Evolutionary conservation across 768 basidiomycete genomes (phyloP).

Genomic region (Piloderma croceum): DNA sequence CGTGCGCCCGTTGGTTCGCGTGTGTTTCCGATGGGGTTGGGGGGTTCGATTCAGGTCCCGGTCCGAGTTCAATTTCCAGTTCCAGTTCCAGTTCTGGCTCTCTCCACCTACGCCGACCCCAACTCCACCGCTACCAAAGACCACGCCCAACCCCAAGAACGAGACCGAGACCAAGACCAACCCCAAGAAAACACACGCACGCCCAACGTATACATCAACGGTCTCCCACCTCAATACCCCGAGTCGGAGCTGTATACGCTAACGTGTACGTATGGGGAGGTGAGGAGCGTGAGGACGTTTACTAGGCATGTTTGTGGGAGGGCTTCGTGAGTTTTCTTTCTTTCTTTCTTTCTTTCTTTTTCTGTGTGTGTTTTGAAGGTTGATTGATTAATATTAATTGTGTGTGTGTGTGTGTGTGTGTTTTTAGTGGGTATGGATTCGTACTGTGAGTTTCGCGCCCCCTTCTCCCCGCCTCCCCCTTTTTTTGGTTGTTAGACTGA

Average conservation of each 20-base stretch:
- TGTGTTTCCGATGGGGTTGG: too few species aligned
- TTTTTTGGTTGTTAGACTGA: neutral
- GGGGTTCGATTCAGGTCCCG: too few species aligned
- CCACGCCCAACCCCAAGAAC: too few species aligned
- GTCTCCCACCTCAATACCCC: conserved; percentile 75
- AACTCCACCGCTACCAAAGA: too few species aligned
- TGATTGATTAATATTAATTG: conserved; percentile 2
- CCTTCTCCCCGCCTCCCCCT: conserved; percentile 4
- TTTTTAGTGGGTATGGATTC: conserved; percentile 77
- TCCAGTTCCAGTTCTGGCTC: too few species aligned
- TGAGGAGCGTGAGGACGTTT: conserved; percentile 78
- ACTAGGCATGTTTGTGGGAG: conserved; percentile 77
- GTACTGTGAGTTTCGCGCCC: conserved; percentile 52
- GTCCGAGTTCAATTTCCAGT: too few species aligned
- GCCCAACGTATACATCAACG: conserved; percentile 87
- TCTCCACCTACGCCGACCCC: too few species aligned
- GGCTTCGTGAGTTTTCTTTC: conserved; percentile 39
- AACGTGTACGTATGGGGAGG: conserved; percentile 62
- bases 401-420: neutral
- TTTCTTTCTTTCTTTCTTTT: conserved; percentile 13
- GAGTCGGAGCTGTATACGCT: conserved; percentile 75
- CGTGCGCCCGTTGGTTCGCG: too few species aligned
- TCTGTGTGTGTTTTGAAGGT: conserved; percentile 7
- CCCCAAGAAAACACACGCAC: too few species aligned
- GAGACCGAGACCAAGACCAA: neutral